A percentile compares a stretch with the other conserved stretches of the same genome.
phyloP scores from a whole-genome alignment of 1,284 basidiomycete species.

The Golubevia pallescens region DNA sequence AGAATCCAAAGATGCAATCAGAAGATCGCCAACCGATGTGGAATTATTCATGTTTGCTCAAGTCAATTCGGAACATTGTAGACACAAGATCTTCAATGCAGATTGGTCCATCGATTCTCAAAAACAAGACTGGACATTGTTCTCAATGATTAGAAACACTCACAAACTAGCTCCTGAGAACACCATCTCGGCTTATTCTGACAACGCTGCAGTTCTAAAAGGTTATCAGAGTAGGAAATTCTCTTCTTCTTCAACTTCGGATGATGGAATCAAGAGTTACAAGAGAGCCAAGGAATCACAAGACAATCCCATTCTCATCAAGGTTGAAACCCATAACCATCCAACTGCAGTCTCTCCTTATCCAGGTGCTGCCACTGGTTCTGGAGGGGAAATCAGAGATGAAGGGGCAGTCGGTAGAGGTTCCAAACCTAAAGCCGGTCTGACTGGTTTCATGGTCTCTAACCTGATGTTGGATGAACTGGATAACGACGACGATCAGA shows the following conservation, averaged over 20 bases:
- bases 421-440: constrained; percentile 93
- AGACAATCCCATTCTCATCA: constrained; percentile 88
- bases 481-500: constrained; percentile 17
- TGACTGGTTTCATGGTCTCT: constrained; percentile 92
- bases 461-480: constrained; percentile 70
- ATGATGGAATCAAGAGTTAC: constrained; percentile 26
- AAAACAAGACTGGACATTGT: constrained; percentile 78
- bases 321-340: constrained; percentile 99
- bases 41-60: constrained; percentile 99
- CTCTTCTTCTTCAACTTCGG: constrained; percentile 9
- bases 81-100: constrained; percentile 99
- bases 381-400: constrained; percentile 96
- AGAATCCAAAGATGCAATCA: constrained; percentile 43
- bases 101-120: constrained; percentile 86
- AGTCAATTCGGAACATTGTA: constrained; percentile 98
- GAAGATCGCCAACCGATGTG: constrained; percentile 75
- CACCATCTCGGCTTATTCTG: constrained; percentile 95
- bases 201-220: constrained; percentile 94
- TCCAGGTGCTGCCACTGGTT: constrained; percentile 95
- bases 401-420: constrained; percentile 95
- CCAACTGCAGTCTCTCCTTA: constrained; percentile 98
- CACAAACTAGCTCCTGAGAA: constrained; percentile 77
- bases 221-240: too few relatives aligned
- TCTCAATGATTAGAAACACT: constrained; percentile 98
- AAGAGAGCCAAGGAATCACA: constrained; percentile 68